Evolutionary conservation across 2,329 filamentous ascomycete species (phyloP).

Genomic region (Diaporthe capsici): DNA sequence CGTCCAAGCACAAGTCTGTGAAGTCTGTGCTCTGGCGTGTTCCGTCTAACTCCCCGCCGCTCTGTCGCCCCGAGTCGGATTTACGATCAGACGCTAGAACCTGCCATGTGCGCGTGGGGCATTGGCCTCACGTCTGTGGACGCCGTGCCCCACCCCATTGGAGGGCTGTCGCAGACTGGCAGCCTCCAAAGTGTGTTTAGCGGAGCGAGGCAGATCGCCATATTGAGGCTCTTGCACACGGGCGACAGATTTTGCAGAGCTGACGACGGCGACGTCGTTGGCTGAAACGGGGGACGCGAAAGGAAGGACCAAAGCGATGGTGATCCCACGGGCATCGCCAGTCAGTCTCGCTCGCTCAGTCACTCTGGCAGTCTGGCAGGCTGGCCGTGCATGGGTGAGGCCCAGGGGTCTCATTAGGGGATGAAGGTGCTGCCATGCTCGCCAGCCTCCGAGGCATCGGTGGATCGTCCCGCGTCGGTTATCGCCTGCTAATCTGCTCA

Average conservation of each 20-base stretch:
- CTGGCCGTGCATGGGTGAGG: slow-evolving; percentile 7
- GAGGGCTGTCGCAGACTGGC: neutral
- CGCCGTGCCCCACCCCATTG: neutral
- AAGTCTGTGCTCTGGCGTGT: slow-evolving; percentile 12
- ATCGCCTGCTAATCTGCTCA: slow-evolving; percentile 26
- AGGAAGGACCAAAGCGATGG: neutral
- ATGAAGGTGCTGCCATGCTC: slow-evolving; percentile 11
- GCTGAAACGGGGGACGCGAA: slow-evolving; percentile 20
- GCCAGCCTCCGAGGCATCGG: slow-evolving; percentile 5
- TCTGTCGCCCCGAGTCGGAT: neutral
- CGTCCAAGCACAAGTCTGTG: slow-evolving; percentile 25
- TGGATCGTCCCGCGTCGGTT: slow-evolving; percentile 10
- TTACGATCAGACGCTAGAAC: slow-evolving; percentile 15
- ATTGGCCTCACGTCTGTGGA: neutral
- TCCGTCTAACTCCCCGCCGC: neutral
- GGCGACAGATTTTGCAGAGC: slow-evolving; percentile 3
- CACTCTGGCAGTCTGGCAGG: neutral
- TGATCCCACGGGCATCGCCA: slow-evolving; percentile 5
- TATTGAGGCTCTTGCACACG: neutral
- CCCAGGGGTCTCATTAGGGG: slow-evolving; percentile 1
- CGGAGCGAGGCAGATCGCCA: slow-evolving; percentile 22
- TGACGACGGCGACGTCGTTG: slow-evolving; percentile 28
- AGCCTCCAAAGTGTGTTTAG: slow-evolving; percentile 21
- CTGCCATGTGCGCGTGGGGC: slow-evolving; percentile 22
- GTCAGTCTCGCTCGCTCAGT: neutral